Conservation (phyloP, 2,329 filamentous ascomycete genomes). For the Huntiella moniliformis region DNA sequence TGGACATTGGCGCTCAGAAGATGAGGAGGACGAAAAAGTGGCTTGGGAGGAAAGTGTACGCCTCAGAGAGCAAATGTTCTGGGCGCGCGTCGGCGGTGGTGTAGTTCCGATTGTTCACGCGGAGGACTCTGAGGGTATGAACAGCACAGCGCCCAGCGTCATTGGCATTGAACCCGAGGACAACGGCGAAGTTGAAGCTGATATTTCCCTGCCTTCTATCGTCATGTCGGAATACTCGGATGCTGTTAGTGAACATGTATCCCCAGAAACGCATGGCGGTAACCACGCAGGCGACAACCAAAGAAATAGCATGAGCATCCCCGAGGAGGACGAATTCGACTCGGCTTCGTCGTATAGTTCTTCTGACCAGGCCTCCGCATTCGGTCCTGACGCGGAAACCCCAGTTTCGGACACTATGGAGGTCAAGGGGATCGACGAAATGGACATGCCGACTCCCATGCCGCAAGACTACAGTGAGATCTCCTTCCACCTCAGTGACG, state of each 20-base stretch:
- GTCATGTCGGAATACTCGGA: constrained; percentile 2
- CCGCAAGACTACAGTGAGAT: constrained; percentile 9
- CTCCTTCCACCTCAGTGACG: constrained; percentile 8
- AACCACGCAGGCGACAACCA: neutral
- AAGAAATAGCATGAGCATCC: neutral
- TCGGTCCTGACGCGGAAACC: constrained; percentile 6
- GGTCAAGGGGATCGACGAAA: neutral
- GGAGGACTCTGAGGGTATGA: constrained; percentile 8
- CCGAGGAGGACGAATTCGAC: neutral
- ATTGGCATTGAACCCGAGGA: neutral
- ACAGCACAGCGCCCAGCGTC: constrained; percentile 20
- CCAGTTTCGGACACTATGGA: constrained; percentile 4
- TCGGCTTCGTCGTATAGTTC: constrained; percentile 3
- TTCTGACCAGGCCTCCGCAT: constrained; percentile 4
- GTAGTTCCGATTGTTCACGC: constrained; percentile 45
- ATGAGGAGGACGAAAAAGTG: constrained; percentile 63
- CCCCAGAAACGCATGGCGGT: neutral
- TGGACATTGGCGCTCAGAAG: constrained; percentile 73
- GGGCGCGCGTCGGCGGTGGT: constrained; percentile 79
- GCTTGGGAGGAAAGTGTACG: constrained; percentile 92
- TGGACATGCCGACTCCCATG: constrained; percentile 5
- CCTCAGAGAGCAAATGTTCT: constrained; percentile 89
- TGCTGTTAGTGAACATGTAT: constrained; percentile 1
- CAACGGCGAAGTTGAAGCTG: constrained; percentile 14
- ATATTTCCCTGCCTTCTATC: constrained; percentile 6